Percentiles rank a stretch among this genome's conserved stretches.
These are phyloP conservation scores for Lumnitzera racemosa DNA, from an alignment of 345 rosid species.

Conservation along the genomic window DNA sequence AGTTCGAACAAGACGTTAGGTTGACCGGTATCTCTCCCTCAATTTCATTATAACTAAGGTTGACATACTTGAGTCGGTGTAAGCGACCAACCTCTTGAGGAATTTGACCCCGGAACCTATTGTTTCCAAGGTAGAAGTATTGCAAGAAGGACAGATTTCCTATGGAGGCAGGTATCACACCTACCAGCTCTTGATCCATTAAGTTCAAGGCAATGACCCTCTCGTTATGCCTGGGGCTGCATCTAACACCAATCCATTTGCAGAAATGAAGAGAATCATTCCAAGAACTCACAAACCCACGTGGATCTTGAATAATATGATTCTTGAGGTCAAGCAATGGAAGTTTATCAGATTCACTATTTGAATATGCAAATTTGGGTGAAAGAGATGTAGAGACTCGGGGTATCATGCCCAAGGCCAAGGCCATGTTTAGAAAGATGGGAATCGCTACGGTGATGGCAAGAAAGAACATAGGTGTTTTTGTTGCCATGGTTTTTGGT, in stretches of 20 bases:
- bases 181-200: neutral
- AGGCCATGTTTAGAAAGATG: too few species aligned
- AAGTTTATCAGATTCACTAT: constrained; percentile 2
- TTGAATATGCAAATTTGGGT: too few species aligned
- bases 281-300: constrained; percentile 10
- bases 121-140: neutral
- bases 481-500: too few species aligned
- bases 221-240: constrained; percentile 8
- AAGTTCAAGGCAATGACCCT: constrained; percentile 9
- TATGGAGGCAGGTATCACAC: constrained; percentile 10
- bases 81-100: constrained; percentile 8
- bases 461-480: too few species aligned
- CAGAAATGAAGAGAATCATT: constrained; percentile 12
- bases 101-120: constrained; percentile 3
- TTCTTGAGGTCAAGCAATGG: constrained; percentile 9
- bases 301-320: constrained; percentile 3
- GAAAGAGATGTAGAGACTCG: too few species aligned
- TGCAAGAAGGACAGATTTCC: constrained; percentile 21
- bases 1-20: constrained; percentile 9
- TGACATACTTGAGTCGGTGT: constrained; percentile 1
- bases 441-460: too few species aligned
- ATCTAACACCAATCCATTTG: constrained; percentile 13
- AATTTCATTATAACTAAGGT: constrained; percentile 2
- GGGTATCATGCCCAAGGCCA: too few species aligned
- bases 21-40: constrained; percentile 3